phyloP scores from a whole-genome alignment of 2,329 filamentous ascomycete species.

The Xylaria multiplex region DNA sequence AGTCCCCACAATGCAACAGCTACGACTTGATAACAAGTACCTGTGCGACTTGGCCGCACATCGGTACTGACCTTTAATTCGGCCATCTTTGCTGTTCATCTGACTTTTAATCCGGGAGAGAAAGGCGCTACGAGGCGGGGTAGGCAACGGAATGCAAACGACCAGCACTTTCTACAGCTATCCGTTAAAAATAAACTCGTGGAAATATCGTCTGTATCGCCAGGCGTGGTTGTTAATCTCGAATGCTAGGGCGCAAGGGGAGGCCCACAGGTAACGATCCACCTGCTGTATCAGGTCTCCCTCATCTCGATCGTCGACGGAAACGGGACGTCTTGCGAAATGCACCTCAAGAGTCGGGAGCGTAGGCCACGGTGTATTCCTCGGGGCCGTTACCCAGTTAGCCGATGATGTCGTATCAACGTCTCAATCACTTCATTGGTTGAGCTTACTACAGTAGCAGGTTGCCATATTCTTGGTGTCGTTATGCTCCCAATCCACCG shows the following conservation, averaged over 20 bases:
- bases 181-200: neutral
- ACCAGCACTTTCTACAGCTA: neutral
- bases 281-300: conserved; percentile 14
- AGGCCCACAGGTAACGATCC: conserved; percentile 4
- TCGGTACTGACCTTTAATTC: neutral
- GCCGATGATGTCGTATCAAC: neutral
- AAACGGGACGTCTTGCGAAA: neutral
- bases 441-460: too few species aligned
- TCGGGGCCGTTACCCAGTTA: neutral
- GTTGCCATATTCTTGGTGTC: neutral
- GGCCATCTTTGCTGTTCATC: neutral
- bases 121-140: neutral
- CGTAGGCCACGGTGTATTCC: neutral
- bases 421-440: neutral
- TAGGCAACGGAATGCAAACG: neutral
- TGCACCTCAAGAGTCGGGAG: neutral
- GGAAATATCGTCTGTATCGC: neutral
- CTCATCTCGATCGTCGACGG: conserved; percentile 15
- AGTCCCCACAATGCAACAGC: neutral
- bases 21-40: neutral
- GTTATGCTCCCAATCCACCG: neutral
- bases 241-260: neutral
- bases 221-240: neutral
- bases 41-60: conserved; percentile 8
- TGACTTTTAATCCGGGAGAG: neutral